Evolutionary conservation across 352 stramenopile species (phyloP).

Genomic region (Chrysophaeum taylorii): DNA sequence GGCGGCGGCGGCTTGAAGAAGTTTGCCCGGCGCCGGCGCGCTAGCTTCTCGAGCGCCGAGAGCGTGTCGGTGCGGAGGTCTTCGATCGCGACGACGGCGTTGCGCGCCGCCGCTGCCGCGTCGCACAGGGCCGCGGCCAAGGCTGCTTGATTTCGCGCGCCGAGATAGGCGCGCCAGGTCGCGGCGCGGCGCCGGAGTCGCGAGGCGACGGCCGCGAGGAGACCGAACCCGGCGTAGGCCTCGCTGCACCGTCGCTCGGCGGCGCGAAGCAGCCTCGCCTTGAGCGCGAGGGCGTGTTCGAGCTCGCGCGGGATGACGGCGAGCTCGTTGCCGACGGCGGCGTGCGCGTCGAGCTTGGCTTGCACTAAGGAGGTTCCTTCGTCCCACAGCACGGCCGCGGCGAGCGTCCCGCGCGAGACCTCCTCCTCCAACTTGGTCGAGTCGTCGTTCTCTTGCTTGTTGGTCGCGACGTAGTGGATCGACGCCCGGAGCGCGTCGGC

Average conservation of each 20-base stretch:
- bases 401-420: background rate
- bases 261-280: background rate
- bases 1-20: background rate
- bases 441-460: background rate
- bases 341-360: slow-evolving; percentile 1
- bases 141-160: background rate
- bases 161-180: background rate
- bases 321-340: background rate
- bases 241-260: background rate
- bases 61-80: background rate
- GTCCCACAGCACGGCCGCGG: background rate
- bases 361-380: background rate
- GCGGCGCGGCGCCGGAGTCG: background rate
- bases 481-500: background rate
- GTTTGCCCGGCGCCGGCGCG: background rate
- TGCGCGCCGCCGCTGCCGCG: background rate
- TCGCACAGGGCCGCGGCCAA: background rate
- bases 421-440: background rate
- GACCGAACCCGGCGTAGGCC: background rate
- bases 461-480: background rate
- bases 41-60: background rate
- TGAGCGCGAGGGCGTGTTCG: background rate
- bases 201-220: background rate
- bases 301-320: background rate
- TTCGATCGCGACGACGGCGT: background rate